Evolutionary conservation across 495 filamentous ascomycete species (phyloP), one percentile per base, ranked within the genome.

Genomic region (Xylaria acuta): DNA sequence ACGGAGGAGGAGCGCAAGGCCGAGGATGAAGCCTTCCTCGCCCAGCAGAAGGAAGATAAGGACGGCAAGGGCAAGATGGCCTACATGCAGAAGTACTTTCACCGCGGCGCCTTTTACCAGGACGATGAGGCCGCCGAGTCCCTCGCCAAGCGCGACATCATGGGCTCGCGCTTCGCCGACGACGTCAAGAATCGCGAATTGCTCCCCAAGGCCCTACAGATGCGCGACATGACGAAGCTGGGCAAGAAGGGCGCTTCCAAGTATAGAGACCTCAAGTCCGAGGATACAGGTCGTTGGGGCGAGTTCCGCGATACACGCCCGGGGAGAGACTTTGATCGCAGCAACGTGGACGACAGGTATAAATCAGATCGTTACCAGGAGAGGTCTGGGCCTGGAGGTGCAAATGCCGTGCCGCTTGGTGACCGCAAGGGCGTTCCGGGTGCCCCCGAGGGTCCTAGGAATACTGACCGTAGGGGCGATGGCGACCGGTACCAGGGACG

Each of bases 31-130:
- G 91, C 88, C 67, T 94, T 90, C 78, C 80, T 98, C 20, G 88
- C 89, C 8, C 84, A 86, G 75, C 95, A 98, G 82, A 91, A 91
- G 70, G 94, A 95, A 74, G 96, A 98, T 74, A 94, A 93, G 74
- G 94, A 95, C 22, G 83, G 84, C 43, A 90, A 91, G 45, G 96
- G 95, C 51, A 92, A 97, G 85, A 92, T 95, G 85, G 87, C 87
- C 1, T 98, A 90, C 79, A 93, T 98, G 93, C 95, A 97, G 80
- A 95, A 95, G 79, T 98, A 98, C 82, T 94, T 92, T 79, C 96
- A 99, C 85, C 95, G 94, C 85, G 96, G 96, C 63, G 96, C 96
- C 32, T 99, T 98, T 84, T 98, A 92, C 83, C 90, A 91, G 68
- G 94, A 95, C 49, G 94, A 95, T 73, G 85, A 88, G 38, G 89